Percentiles rank a stretch among this genome's conserved stretches.
Evolutionary conservation across 2,329 filamentous ascomycete species (phyloP).

Genomic region (Ophiognomonia clavigignenti-juglandacearum): DNA sequence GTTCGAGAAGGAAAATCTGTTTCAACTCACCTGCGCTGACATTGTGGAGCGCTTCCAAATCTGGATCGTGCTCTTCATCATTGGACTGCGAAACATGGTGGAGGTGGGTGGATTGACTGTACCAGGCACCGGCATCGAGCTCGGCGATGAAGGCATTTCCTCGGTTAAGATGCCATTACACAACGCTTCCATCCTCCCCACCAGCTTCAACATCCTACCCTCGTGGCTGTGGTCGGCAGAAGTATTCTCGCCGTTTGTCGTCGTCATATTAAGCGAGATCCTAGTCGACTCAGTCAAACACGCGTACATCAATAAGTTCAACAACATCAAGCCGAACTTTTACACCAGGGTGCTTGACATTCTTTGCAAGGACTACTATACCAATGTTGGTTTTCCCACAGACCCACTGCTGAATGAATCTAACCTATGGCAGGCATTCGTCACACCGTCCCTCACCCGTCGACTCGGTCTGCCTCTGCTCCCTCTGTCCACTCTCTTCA

Average conservation of each 20-base stretch:
- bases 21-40: slow-evolving; percentile 93
- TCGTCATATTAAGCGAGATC: slow-evolving; percentile 95
- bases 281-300: slow-evolving; percentile 96
- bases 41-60: slow-evolving; percentile 96
- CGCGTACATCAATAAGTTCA: slow-evolving; percentile 97
- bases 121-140: slow-evolving; percentile 46
- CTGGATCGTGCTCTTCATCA: slow-evolving; percentile 96
- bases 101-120: slow-evolving; percentile 83
- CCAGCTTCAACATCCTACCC: slow-evolving; percentile 86
- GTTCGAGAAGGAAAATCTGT: slow-evolving; percentile 95
- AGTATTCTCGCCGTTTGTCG: slow-evolving; percentile 84
- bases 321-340: slow-evolving; percentile 87
- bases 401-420: not conserved
- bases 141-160: slow-evolving; percentile 38
- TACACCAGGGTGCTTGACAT: slow-evolving; percentile 91
- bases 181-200: slow-evolving; percentile 72
- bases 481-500: slow-evolving; percentile 89
- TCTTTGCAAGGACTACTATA: slow-evolving; percentile 95
- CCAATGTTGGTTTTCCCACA: slow-evolving; percentile 56
- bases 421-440: slow-evolving; percentile 63
- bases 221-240: slow-evolving; percentile 74
- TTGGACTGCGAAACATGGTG: slow-evolving; percentile 91
- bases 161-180: slow-evolving; percentile 58
- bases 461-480: slow-evolving; percentile 87
- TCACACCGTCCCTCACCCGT: slow-evolving; percentile 82